Conservation (phyloP, 805 yeast genomes). For the Monosporozyma solicola region DNA sequence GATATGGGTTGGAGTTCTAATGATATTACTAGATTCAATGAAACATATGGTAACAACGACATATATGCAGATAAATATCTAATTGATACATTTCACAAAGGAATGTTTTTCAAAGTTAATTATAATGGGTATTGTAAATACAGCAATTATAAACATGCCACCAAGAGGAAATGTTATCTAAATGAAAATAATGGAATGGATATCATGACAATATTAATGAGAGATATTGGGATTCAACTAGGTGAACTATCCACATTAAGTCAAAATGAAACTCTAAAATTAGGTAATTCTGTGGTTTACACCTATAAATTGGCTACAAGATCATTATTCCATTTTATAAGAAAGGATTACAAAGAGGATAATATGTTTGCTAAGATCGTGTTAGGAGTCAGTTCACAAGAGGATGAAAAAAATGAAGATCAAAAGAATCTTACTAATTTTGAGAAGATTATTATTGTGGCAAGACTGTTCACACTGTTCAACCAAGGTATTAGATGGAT, state of each 20-base stretch:
- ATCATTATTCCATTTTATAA: conserved; percentile 15
- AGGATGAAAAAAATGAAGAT: not conserved
- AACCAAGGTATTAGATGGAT: conserved; percentile 4
- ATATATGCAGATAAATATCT: conserved; percentile 23
- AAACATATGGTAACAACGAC: not conserved
- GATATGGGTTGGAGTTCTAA: conserved; percentile 22
- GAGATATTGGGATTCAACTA: conserved; percentile 26
- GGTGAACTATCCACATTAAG: conserved; percentile 15
- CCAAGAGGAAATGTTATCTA: conserved; percentile 13
- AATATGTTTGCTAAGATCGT: conserved; percentile 14
- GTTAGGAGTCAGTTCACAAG: conserved; percentile 1
- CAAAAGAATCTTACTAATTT: not conserved
- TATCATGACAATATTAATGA: conserved; percentile 17
- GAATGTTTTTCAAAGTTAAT: conserved; percentile 18
- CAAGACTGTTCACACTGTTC: conserved; percentile 8
- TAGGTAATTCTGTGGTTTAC: conserved; percentile 22
- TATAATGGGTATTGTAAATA: conserved; percentile 25
- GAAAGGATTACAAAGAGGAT: conserved; percentile 9
- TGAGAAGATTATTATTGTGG: conserved; percentile 10
- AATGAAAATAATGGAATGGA: conserved; percentile 21
- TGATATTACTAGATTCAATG: conserved; percentile 4
- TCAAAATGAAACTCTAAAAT: conserved; percentile 12
- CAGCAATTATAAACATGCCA: conserved; percentile 1
- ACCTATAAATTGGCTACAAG: conserved; percentile 17
- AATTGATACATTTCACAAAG: conserved; percentile 18